Evolutionary conservation across 2,329 filamentous ascomycete species (phyloP).

Genomic region (Didymella keratinophila): DNA sequence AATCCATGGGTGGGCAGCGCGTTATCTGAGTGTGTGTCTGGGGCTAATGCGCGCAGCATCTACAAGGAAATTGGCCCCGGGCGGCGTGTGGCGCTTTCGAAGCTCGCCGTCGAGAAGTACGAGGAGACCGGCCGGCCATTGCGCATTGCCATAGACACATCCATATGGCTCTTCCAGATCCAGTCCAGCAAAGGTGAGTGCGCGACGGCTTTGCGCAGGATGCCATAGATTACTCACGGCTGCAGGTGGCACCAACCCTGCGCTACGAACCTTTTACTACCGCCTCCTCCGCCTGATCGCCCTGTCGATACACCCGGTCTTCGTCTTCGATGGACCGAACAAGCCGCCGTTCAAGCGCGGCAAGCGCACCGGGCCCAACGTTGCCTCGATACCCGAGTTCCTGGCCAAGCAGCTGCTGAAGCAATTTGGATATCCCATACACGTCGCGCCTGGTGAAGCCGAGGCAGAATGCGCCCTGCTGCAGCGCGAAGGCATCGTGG

Average conservation of each 20-base stretch:
- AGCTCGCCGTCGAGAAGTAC: conserved; percentile 80
- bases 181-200: conserved; percentile 75
- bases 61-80: conserved; percentile 89
- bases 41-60: conserved; percentile 65
- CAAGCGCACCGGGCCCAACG: conserved; percentile 70
- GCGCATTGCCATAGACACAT: conserved; percentile 89
- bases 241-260: conserved; percentile 83
- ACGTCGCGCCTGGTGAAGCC: conserved; percentile 91
- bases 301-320: conserved; percentile 83
- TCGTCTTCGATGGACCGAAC: conserved; percentile 87
- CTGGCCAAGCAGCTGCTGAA: conserved; percentile 84
- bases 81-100: conserved; percentile 79
- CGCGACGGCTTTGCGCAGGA: conserved; percentile 5
- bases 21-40: neutral
- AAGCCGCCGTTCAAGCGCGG: conserved; percentile 90
- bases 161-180: conserved; percentile 96
- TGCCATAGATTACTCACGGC: conserved; percentile 21
- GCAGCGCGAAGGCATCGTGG: conserved; percentile 73
- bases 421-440: conserved; percentile 82
- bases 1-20: conserved; percentile 48
- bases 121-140: conserved; percentile 75
- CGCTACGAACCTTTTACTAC: conserved; percentile 91
- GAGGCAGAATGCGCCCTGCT: conserved; percentile 94
- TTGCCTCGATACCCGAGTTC: conserved; percentile 72
- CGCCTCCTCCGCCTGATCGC: conserved; percentile 79